Base-by-base conservation (phyloP, 352 stramenopile genomes). In the Globisporangium lucens region DNA sequence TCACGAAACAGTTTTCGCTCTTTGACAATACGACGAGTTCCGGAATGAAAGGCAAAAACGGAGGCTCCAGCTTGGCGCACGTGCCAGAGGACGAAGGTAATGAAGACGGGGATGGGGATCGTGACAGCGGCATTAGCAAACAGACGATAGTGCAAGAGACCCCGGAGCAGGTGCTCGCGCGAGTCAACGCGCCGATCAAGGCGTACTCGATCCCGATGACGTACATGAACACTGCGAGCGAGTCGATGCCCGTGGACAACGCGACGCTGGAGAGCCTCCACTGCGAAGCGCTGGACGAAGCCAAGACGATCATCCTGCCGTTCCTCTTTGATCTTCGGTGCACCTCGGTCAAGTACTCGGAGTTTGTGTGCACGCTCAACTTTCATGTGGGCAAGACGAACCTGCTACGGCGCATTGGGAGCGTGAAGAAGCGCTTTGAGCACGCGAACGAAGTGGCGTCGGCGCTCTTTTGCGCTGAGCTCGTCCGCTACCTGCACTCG, bases 1-100 rank as follows among this genome's bases (percentile, higher is more conserved):
- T 93, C 51, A 88, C 77, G 20, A 90, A 85, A 41, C 84, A 90
- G 59, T 79, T 92, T 35, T 89, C 82, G 3, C 67, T 77, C 1
- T 77, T 88, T 49, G 74, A 77, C 0, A 66, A 69, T 12, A 75
- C 41, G 41, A 47, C 41, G 41, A 47, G 41, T 47, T 47, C 41
- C 41, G 13, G 41, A 13, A 20, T 47, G 41, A 47, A 63, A 57
- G 70, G 62, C 66, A 63, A 29, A 57, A 66, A 59, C 15, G 61
- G n/a, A 13, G 27, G 15, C 20, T 66, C 89, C 2, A 74, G 62
- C 20, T 58, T 91, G 52, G 70, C 66, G 29, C 67, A 74, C 17
- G 89, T 89, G 36, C 62, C 72, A 24, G 81, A 91, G 36, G 75
- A 89, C 56, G 71, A 77, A 43, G 73, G 74, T 51, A 73, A 73